Base-by-base conservation (phyloP, 116 monocot species). In the Zostera marina region DNA sequence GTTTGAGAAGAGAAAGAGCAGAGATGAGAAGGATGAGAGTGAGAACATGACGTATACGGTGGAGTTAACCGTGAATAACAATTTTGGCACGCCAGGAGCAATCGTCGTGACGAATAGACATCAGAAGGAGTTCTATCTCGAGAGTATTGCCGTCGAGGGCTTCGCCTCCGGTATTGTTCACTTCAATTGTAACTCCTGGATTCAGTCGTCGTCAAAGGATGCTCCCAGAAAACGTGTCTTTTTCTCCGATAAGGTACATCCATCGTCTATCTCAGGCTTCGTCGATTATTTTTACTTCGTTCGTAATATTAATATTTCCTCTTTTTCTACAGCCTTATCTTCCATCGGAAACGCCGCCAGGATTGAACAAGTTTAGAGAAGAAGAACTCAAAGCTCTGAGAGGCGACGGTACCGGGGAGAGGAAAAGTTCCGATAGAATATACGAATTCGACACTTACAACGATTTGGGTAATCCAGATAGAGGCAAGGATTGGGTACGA, bases 111-210 rank as follows among this genome's bases (percentile, higher is more conserved):
- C 26, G 19, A 94, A 94, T 61, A 44, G 84, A 38, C 93, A 94
- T 56, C 68, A 70, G 66, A 77, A 52, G 43, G 93, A 94, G 67
- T 82, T 94, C 82, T 94, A 77, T 67, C 53, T 94, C 41, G 93
- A 94, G 64, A 81, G 69, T 74, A 70, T 94, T 58, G 74, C 75
- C 42, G 60, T 94, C 19, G 88, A 94, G 62, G 93, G 93, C 5
- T 79, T 94, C 71, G 68, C 38, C 39, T 73, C 53, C 26, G 83
- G 81, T 21, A 64, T 70, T 4, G 45, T 88, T 19, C 77, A 79
- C 61, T 94, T 94, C 76, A 56, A 68, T 56, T 94, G 93, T 72
- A 61, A 82, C 54, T 94, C 93, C 7, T 94, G 93, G 93, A 79
- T 94, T 9, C 93, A 94, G 42, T 69, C 88, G 42, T 69, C 88